Evolutionary conservation across 139 green algal genomes (phyloP).

Genomic region (Monoraphidium neglectum): DNA sequence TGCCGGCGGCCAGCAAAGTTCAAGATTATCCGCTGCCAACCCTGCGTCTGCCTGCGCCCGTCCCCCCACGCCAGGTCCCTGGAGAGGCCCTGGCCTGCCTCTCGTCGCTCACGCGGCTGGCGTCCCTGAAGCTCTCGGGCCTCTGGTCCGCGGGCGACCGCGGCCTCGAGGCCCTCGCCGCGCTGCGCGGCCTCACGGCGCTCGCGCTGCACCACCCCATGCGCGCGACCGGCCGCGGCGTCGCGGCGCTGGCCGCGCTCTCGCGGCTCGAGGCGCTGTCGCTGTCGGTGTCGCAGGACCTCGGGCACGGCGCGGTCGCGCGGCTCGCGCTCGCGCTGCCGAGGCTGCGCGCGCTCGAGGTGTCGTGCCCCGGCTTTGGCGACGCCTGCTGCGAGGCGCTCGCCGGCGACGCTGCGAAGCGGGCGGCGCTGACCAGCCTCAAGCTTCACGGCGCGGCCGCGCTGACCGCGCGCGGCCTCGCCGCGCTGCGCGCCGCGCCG

Average conservation of each 20-base stretch:
- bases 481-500: too few species aligned
- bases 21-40: too few species aligned
- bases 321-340: neutral
- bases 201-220: neutral
- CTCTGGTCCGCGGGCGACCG: slow-evolving; percentile 23
- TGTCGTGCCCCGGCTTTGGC: slow-evolving; percentile 2
- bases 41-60: too few species aligned
- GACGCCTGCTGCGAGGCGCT: slow-evolving; percentile 18
- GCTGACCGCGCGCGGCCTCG: too few species aligned
- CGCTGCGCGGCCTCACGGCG: neutral
- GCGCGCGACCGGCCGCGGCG: slow-evolving; percentile 6
- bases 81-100: slow-evolving; percentile 11
- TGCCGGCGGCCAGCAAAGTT: too few species aligned
- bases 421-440: neutral
- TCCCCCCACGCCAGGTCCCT: slow-evolving; percentile 1
- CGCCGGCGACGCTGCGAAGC: neutral
- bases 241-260: slow-evolving; percentile 6
- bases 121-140: slow-evolving; percentile 11
- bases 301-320: slow-evolving; percentile 3
- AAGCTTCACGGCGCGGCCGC: slow-evolving; percentile 8
- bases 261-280: slow-evolving; percentile 7
- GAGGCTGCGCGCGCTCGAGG: slow-evolving; percentile 10
- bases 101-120: neutral
- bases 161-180: neutral
- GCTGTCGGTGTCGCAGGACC: slow-evolving; percentile 21